Conservation (phyloP, 1,139 yeast species). For the Pichia sp. region DNA sequence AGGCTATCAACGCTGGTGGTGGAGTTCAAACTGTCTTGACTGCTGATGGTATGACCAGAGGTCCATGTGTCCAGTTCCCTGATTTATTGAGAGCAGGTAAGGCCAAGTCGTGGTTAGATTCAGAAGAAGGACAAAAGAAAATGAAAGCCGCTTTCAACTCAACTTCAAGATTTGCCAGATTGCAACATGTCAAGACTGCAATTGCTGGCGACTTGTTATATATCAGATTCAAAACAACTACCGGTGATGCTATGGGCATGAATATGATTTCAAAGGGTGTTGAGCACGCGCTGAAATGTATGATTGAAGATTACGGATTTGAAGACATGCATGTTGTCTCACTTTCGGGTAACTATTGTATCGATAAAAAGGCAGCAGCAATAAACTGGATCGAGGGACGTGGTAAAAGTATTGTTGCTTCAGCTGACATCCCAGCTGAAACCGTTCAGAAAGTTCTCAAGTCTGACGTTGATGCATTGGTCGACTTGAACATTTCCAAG, state of each 20-base stretch:
- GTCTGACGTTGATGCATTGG: conserved; percentile 88
- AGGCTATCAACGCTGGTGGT: conserved; percentile 96
- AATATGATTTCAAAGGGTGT: conserved; percentile 99
- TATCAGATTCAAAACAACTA: conserved; percentile 90
- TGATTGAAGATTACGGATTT: conserved; percentile 89
- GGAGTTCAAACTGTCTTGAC: conserved; percentile 91
- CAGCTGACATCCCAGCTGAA: conserved; percentile 80
- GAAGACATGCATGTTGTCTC: conserved; percentile 90
- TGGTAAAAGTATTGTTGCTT: conserved; percentile 98
- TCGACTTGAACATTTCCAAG: conserved; percentile 81
- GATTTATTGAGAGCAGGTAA: conserved; percentile 83
- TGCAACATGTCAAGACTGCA: conserved; percentile 86
- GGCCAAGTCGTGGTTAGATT: conserved; percentile 92
- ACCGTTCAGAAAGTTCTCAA: conserved; percentile 78
- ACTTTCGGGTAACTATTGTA: conserved; percentile 95
- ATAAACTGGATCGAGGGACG: conserved; percentile 99
- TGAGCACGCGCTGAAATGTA: conserved; percentile 74
- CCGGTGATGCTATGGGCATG: conserved; percentile 99
- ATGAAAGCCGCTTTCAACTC: conserved; percentile 92
- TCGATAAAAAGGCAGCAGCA: conserved; percentile 96
- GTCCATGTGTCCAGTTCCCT: conserved; percentile 93
- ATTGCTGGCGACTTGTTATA: conserved; percentile 89
- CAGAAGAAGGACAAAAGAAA: conserved; percentile 81
- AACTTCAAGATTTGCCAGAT: conserved; percentile 93
- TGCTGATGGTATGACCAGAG: conserved; percentile 98